Evolutionary conservation across 2,329 filamentous ascomycete genomes (phyloP).

Genomic region (Stagonosporopsis vannaccii): DNA sequence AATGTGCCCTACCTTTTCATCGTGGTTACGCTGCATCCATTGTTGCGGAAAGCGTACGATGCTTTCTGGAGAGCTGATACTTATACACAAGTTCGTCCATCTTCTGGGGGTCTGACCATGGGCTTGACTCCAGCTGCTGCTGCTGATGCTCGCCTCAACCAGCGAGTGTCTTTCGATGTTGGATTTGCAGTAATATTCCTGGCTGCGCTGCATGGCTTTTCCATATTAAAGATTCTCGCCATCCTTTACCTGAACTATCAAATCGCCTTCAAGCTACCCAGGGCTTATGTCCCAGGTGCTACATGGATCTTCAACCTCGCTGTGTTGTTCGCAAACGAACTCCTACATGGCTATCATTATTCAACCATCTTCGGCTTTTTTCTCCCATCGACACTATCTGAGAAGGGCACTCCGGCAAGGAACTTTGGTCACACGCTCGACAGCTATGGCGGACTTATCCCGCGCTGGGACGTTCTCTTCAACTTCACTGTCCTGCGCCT

Average conservation of each 20-base stretch:
- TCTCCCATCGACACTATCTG: conserved; percentile 50
- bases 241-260: conserved; percentile 86
- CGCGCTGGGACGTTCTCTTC: conserved; percentile 96
- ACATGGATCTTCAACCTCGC: conserved; percentile 93
- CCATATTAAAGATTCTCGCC: conserved; percentile 77
- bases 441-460: conserved; percentile 79
- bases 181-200: conserved; percentile 83
- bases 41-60: conserved; percentile 78
- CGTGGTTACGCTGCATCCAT: conserved; percentile 79
- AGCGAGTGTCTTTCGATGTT: conserved; percentile 82
- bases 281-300: conserved; percentile 71
- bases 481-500: conserved; percentile 92
- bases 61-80: conserved; percentile 53
- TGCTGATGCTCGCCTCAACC: conserved; percentile 63
- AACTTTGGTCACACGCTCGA: conserved; percentile 78
- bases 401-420: conserved; percentile 56
- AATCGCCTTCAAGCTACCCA: conserved; percentile 75
- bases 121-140: conserved; percentile 56
- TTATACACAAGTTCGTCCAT: conserved; percentile 53
- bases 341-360: conserved; percentile 79
- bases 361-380: conserved; percentile 66
- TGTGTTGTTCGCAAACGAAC: conserved; percentile 88
- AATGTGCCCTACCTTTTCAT: conserved; percentile 83
- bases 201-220: conserved; percentile 81
- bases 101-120: conserved; percentile 45